Evolutionary conservation across 2,329 filamentous ascomycete species (phyloP), one percentile per base, ranked within the genome.

Genomic region (Westerdykella sp.): DNA sequence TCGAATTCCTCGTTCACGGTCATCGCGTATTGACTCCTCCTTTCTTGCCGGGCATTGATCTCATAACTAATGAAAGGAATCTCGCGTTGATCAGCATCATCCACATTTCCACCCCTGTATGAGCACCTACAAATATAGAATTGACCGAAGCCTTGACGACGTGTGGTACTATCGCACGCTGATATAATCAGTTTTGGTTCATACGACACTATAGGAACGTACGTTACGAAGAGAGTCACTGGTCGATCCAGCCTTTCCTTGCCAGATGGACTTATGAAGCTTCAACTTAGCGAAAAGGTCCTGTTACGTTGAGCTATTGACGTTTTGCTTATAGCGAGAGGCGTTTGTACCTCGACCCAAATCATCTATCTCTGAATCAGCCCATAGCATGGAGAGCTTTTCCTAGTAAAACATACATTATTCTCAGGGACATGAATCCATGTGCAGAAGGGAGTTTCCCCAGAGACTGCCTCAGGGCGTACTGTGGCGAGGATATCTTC

Each of bases 341-440:
- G 25, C 11, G 9, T 9, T 12, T 12, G 2, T 28, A 28, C 46
- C 32, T 48, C 28, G 23, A 40, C 9, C 37, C 34, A 35, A 35
- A 39, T 37, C 41, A 28, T 28, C 25, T 28, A 28, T 10, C 2
- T 28, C 9, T 28, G 25, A 28, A 28, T 28, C 25, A 28, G 25
- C 7, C 11, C 25, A 28, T 28, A 28, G 2, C 25, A 7, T 12
- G 25, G 3, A 2, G 4, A 28, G 25, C 18, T 10, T 28, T 28
- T 9, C 7, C 11, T 28, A 12, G 25, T 2, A 10, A 28, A 28
- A 28, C 25, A 12, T 28, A 48, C 38, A 37, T 48, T 48, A 28
- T 48, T 48, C 14, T 48, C 40, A 13, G 43, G 43, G 11, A 48
- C 30, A 18, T 48, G 46, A 10, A 48, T 39, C 46, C 46, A 48